phyloP scores from a whole-genome alignment of 805 yeast species.

The Yamadazyma nakazawae region DNA sequence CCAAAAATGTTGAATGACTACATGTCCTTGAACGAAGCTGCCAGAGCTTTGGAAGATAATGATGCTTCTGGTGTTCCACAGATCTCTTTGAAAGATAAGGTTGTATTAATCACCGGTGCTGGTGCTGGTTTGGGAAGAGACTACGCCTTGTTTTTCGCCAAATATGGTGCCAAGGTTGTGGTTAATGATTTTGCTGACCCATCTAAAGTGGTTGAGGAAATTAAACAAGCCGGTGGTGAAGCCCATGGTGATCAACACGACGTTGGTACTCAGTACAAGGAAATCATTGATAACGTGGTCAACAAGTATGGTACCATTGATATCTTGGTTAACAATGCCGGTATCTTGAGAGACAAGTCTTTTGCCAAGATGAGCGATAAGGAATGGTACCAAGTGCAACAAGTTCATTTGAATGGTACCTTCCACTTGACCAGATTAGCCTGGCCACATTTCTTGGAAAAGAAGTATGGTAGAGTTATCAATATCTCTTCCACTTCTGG shows the following conservation, averaged over 20 bases:
- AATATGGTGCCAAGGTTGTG: conserved; percentile 91
- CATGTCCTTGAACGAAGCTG: conserved; percentile 51
- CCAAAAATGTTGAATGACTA: conserved; percentile 77
- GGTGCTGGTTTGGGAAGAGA: conserved; percentile 93
- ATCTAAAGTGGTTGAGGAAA: conserved; percentile 67
- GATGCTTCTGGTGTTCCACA: conserved; percentile 38
- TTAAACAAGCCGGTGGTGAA: conserved; percentile 64
- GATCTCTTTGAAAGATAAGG: conserved; percentile 72
- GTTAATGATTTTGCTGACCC: conserved; percentile 88
- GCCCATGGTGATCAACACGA: conserved; percentile 85
- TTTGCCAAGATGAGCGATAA: conserved; percentile 78
- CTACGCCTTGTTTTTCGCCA: conserved; percentile 81
- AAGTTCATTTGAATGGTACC: conserved; percentile 81
- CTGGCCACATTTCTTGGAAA: conserved; percentile 84
- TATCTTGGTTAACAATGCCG: conserved; percentile 88
- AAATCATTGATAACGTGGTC: conserved; percentile 74
- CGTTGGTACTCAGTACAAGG: conserved; percentile 71
- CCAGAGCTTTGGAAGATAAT: conserved; percentile 50
- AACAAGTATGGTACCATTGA: conserved; percentile 79
- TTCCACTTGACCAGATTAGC: conserved; percentile 80
- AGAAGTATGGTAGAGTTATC: conserved; percentile 76
- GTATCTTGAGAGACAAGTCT: conserved; percentile 86
- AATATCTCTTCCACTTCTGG: conserved; percentile 96
- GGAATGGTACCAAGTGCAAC: conserved; percentile 78
- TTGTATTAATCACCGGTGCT: conserved; percentile 91